phyloP scores from a whole-genome alignment of 495 filamentous ascomycete species.

The Xylaria sp. region DNA sequence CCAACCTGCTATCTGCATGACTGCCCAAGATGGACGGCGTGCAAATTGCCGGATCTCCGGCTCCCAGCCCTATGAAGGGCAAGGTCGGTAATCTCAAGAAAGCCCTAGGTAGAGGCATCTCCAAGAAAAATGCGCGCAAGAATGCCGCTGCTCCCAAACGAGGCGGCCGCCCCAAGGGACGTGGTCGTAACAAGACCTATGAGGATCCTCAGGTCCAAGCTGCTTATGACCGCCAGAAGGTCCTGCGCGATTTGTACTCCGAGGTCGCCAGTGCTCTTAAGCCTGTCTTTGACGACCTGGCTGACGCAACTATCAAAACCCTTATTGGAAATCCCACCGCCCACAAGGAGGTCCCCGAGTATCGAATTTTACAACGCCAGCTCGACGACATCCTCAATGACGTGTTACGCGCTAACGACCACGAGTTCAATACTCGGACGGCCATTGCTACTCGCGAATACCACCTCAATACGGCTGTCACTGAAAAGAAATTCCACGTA shows the following conservation, averaged over 20 bases:
- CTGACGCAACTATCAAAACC: slow-evolving; percentile 46
- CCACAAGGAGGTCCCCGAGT: slow-evolving; percentile 45
- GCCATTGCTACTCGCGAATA: slow-evolving; percentile 31
- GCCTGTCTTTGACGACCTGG: slow-evolving; percentile 52
- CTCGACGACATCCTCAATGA: slow-evolving; percentile 41
- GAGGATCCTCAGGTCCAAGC: slow-evolving; percentile 49
- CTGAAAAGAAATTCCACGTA: slow-evolving; percentile 36
- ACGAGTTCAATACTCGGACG: slow-evolving; percentile 26
- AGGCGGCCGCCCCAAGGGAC: slow-evolving; percentile 42
- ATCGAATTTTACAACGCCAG: slow-evolving; percentile 34
- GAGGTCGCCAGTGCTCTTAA: slow-evolving; percentile 48
- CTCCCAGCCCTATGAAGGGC: slow-evolving; percentile 42
- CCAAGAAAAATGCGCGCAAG: slow-evolving; percentile 42
- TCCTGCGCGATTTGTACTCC: slow-evolving; percentile 48
- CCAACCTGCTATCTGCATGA: slow-evolving; percentile 9
- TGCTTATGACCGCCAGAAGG: slow-evolving; percentile 53
- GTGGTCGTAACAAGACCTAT: slow-evolving; percentile 53
- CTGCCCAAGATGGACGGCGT: slow-evolving; percentile 41
- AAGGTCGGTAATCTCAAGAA: slow-evolving; percentile 36
- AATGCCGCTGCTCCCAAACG: slow-evolving; percentile 39
- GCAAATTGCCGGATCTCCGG: slow-evolving; percentile 40
- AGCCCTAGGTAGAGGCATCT: slow-evolving; percentile 31
- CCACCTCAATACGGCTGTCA: slow-evolving; percentile 23
- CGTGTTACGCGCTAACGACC: slow-evolving; percentile 30
- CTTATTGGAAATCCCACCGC: slow-evolving; percentile 41